Percentiles rank a stretch among this genome's conserved stretches.
phyloP scores from a whole-genome alignment of 2,329 filamentous ascomycete species.

The Claviceps quebecensis region DNA sequence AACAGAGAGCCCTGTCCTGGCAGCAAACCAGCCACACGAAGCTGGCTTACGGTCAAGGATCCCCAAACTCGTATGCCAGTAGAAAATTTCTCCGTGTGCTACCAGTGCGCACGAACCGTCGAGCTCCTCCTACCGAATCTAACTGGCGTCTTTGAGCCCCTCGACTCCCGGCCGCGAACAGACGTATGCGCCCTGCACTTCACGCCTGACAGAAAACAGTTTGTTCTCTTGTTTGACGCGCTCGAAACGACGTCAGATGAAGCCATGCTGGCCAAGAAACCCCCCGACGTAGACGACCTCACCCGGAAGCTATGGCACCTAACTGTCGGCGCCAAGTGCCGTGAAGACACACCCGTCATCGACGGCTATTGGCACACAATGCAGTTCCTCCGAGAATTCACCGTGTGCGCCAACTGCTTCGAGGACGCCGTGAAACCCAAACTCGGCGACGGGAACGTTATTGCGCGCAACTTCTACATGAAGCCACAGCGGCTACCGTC shows the following conservation, averaged over 20 bases:
- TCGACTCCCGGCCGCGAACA: conserved; percentile 31
- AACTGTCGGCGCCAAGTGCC: conserved; percentile 47
- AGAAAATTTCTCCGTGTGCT: conserved; percentile 61
- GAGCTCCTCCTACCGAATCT: conserved; percentile 62
- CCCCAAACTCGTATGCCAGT: conserved; percentile 49
- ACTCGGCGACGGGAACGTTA: conserved; percentile 33
- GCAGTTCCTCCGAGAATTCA: conserved; percentile 59
- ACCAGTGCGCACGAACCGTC: conserved; percentile 57
- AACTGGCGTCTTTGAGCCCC: conserved; percentile 47
- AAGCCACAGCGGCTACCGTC: conserved; percentile 40
- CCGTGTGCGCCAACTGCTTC: conserved; percentile 79
- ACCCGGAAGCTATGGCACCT: conserved; percentile 49
- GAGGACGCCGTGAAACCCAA: conserved; percentile 63
- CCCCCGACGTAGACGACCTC: conserved; percentile 46
- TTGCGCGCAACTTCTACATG: conserved; percentile 53
- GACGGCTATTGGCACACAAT: conserved; percentile 65
- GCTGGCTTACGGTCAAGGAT: conserved; percentile 67
- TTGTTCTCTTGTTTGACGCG: conserved; percentile 45
- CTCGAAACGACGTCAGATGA: conserved; percentile 43
- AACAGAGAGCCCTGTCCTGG: conserved; percentile 44
- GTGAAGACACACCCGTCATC: conserved; percentile 45
- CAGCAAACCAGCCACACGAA: conserved; percentile 37
- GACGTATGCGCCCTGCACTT: conserved; percentile 58
- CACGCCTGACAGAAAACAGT: conserved; percentile 34
- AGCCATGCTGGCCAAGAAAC: conserved; percentile 28